Percentiles rank a stretch among this genome's conserved stretches.
Evolutionary conservation across 2,329 filamentous ascomycete species (phyloP).

Genomic region (Rutstroemia sp.): DNA sequence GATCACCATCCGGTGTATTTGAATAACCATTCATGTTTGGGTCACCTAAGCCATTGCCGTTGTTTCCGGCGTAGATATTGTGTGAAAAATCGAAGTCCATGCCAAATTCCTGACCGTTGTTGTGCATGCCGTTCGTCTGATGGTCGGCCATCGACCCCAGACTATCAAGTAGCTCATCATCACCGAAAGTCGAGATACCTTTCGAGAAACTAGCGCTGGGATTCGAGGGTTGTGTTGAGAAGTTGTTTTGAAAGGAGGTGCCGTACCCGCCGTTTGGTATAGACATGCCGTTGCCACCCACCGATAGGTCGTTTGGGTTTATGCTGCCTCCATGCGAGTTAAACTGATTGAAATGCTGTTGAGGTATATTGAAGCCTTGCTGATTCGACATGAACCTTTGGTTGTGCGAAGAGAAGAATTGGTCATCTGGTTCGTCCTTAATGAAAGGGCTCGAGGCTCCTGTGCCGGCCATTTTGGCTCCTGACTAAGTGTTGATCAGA

Average conservation of each 20-base stretch:
- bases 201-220: slow-evolving; percentile 67
- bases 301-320: slow-evolving; percentile 78
- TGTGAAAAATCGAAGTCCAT: slow-evolving; percentile 51
- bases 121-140: slow-evolving; percentile 34
- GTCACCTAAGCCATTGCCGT: slow-evolving; percentile 51
- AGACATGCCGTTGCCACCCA: slow-evolving; percentile 51
- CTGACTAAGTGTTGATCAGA: slow-evolving; percentile 12
- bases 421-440: slow-evolving; percentile 61
- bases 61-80: slow-evolving; percentile 45
- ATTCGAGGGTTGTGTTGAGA: slow-evolving; percentile 43
- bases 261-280: slow-evolving; percentile 40
- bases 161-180: slow-evolving; percentile 80
- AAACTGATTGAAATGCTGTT: slow-evolving; percentile 37
- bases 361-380: slow-evolving; percentile 34
- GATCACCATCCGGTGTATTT: slow-evolving; percentile 83
- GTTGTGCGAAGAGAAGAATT: slow-evolving; percentile 37
- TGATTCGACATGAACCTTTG: slow-evolving; percentile 27
- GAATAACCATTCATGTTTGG: slow-evolving; percentile 72
- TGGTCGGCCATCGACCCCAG: slow-evolving; percentile 41
- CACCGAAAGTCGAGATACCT: slow-evolving; percentile 71
- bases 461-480: slow-evolving; percentile 29
- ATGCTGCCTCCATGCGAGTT: slow-evolving; percentile 47
- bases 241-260: slow-evolving; percentile 55
- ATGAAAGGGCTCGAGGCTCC: slow-evolving; percentile 48
- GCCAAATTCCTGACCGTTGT: slow-evolving; percentile 49